Base-by-base conservation (phyloP, 345 rosid genomes). In the Citrus inodora region DNA sequence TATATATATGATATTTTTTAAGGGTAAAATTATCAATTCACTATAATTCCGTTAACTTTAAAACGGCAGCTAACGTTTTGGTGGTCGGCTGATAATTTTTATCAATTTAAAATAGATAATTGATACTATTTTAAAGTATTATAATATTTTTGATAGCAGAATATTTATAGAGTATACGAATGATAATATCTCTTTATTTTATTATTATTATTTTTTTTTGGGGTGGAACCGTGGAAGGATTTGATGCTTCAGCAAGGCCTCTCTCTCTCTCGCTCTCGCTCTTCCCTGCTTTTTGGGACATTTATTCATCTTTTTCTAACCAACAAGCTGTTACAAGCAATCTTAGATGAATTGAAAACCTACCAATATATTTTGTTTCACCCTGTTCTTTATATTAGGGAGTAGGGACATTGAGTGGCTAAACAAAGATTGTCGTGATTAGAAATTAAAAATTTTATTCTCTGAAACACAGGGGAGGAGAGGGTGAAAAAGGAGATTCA, bases 121-220 rank as follows among this genome's bases (percentile, higher is more conserved):
- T 32, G 0, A 32, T 32, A 32, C 4, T 3, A 0, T 0, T 0
- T 32, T 0, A 32, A 32, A 32, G 0, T 32, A 32, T 32, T 32
- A 0, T 0, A 32, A 0, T 32, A 32, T 3, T 32, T 32, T 32
- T 32, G 0, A 32, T 32, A 32, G 0, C 0, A 32, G 0, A 32
- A 0, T 0, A 32, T 32, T 32, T 32, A 32, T 32, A 32, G 33
- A 0, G 0, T 32, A 32, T 3, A 32, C 0, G 4, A 32, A 32
- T 3, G 0, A 32, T 32, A 32, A 32, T 32, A 32, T 32, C 0
- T 0, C 0, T 30, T 32, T 3, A 3, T 32, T 32, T 30, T 32
- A 32, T 32, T 32, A 32, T 32, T 32, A 33, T 33, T 33, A 5
- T 30, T 62, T 1, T 40, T 67, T 25, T 24, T 21, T 21, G 38